Evolutionary conservation across 1,139 yeast genomes (phyloP).

Genomic region (Diutina pseudorugosa): DNA sequence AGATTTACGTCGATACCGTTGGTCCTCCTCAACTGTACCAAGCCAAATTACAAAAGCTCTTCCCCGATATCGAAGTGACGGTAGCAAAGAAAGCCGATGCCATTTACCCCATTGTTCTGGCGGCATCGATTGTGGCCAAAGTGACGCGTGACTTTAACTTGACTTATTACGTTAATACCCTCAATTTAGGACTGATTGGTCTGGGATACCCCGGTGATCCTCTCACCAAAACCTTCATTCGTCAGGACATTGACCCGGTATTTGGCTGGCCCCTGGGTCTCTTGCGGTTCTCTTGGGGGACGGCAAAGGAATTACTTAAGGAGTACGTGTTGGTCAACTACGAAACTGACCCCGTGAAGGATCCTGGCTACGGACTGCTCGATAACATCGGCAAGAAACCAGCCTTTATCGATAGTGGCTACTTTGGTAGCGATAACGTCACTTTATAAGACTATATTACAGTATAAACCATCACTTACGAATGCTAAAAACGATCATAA

Average conservation of each 20-base stretch:
- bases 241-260: slow-evolving; percentile 46
- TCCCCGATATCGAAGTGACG: slow-evolving; percentile 62
- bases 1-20: slow-evolving; percentile 86
- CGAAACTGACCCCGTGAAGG: not conserved
- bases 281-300: slow-evolving; percentile 89
- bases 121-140: slow-evolving; percentile 95
- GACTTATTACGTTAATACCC: slow-evolving; percentile 17
- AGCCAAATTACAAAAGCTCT: slow-evolving; percentile 51
- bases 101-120: slow-evolving; percentile 84
- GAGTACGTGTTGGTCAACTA: slow-evolving; percentile 31
- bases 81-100: slow-evolving; percentile 97
- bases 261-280: slow-evolving; percentile 80
- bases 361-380: slow-evolving; percentile 1
- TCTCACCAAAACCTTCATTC: slow-evolving; percentile 65
- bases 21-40: slow-evolving; percentile 89
- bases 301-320: slow-evolving; percentile 63
- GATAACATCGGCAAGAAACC: not conserved
- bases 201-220: slow-evolving; percentile 96
- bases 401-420: not conserved
- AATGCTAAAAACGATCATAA: too few species aligned
- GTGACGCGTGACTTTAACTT: slow-evolving; percentile 81
- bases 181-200: slow-evolving; percentile 39
- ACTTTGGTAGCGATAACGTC: not conserved
- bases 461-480: too few species aligned
- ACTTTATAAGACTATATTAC: too few species aligned